Evolutionary conservation across 306 rosid species (phyloP).

Genomic region (Canavalia ensiformis): DNA sequence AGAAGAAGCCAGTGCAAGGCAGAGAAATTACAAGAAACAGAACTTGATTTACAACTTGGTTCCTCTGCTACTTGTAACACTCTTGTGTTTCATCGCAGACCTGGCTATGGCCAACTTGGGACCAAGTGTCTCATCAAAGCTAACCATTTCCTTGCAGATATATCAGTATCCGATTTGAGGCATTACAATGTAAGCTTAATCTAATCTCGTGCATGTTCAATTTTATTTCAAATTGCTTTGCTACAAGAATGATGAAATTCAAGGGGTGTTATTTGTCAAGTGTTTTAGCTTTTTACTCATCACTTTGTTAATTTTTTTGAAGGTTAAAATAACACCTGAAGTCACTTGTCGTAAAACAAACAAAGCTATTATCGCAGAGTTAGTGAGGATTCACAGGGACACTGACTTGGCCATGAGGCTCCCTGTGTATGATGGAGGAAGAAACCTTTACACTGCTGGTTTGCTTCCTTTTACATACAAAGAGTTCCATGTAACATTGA

Average conservation of each 20-base stretch:
- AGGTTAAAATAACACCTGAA: slow-evolving; percentile 60
- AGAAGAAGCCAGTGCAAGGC: slow-evolving; percentile 45
- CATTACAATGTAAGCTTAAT: slow-evolving; percentile 63
- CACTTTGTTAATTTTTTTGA: slow-evolving; percentile 8
- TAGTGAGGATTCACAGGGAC: slow-evolving; percentile 55
- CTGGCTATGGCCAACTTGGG: slow-evolving; percentile 62
- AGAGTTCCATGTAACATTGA: slow-evolving; percentile 50
- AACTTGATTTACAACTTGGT: slow-evolving; percentile 29
- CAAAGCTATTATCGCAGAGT: slow-evolving; percentile 58
- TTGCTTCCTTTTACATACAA: slow-evolving; percentile 59
- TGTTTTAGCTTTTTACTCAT: not conserved
- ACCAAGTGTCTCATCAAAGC: slow-evolving; percentile 47
- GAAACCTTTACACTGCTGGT: slow-evolving; percentile 62
- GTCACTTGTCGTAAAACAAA: slow-evolving; percentile 52
- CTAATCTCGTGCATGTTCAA: not conserved
- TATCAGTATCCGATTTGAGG: slow-evolving; percentile 43
- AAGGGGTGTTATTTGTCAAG: not conserved
- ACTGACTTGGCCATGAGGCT: slow-evolving; percentile 54
- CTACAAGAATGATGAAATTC: not conserved
- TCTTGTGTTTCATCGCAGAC: slow-evolving; percentile 55
- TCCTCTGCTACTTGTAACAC: slow-evolving; percentile 50
- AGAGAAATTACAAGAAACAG: slow-evolving; percentile 47
- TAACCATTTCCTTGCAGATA: slow-evolving; percentile 45
- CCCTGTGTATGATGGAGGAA: slow-evolving; percentile 62
- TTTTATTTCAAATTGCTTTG: not conserved